Evolutionary conservation across 1,139 yeast genomes (phyloP).

Genomic region (Yamadazyma pseudoaaseri): DNA sequence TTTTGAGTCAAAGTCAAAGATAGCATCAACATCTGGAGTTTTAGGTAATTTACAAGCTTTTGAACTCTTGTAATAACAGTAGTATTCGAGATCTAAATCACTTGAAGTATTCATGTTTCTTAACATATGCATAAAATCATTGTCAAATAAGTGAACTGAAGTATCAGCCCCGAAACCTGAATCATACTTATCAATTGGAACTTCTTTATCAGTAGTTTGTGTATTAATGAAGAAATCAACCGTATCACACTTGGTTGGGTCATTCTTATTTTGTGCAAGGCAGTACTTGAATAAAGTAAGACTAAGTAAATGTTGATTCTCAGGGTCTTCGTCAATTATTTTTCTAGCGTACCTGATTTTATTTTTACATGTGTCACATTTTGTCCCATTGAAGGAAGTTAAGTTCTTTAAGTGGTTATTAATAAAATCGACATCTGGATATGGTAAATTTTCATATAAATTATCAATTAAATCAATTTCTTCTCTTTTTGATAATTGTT

Average conservation of each 20-base stretch:
- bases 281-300: slow-evolving; percentile 38
- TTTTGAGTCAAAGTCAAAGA: slow-evolving; percentile 26
- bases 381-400: slow-evolving; percentile 28
- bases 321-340: slow-evolving; percentile 29
- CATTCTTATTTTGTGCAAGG: slow-evolving; percentile 26
- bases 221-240: slow-evolving; percentile 41
- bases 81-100: slow-evolving; percentile 34
- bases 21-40: slow-evolving; percentile 25
- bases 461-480: slow-evolving; percentile 20
- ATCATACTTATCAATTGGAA: slow-evolving; percentile 19
- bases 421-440: slow-evolving; percentile 31
- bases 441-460: slow-evolving; percentile 24
- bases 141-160: slow-evolving; percentile 36
- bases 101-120: slow-evolving; percentile 34
- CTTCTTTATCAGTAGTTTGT: slow-evolving; percentile 19
- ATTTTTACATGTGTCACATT: slow-evolving; percentile 37
- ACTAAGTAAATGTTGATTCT: slow-evolving; percentile 34
- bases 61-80: slow-evolving; percentile 28
- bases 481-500: slow-evolving; percentile 17
- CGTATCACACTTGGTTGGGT: slow-evolving; percentile 33
- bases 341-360: slow-evolving; percentile 30
- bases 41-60: slow-evolving; percentile 29
- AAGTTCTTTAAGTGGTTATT: slow-evolving; percentile 25
- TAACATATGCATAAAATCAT: slow-evolving; percentile 39
- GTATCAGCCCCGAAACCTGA: slow-evolving; percentile 24